Base-by-base conservation (phyloP, 2,329 filamentous ascomycete genomes). In the Coniella lustricola region DNA sequence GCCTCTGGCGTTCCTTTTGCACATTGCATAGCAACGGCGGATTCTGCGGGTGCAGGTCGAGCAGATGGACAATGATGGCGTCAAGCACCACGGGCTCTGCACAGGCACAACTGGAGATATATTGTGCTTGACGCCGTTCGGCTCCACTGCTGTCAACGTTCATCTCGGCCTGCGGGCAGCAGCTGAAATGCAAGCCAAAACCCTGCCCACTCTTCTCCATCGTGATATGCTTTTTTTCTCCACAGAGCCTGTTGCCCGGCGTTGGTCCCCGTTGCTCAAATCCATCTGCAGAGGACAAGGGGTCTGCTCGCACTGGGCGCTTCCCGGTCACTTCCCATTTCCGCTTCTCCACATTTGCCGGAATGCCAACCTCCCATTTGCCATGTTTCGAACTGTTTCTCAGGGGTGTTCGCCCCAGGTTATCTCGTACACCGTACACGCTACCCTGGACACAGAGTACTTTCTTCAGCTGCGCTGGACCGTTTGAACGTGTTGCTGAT, bases 301-400 rank as follows among this genome's bases (percentile, higher is more conserved):
- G 48, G 17, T 35, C 39, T 50, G 22, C 42, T 57, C 51, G 57
- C 56, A 58, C 58, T 59, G 54, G 53, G 58, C 54, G 55, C 55
- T 52, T 54, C 57, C 54, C 50, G 54, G 55, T 56, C 56, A 53
- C 45, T 42, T 46, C 41, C 38, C 49, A 50, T 50, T 44, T 51
- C 48, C 47, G 50, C 46, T 14, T 45, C 48, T 38, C 51, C 51
- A 53, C 51, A 42, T 41, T 44, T 20, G 33, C 32, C 31, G 21
- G 16, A 38, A 47, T 46, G 25, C 32, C 33, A 36, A 14, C 3
- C 21, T 49, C 39, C 39, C 42, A 54, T 54, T 54, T 48, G 51
- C 46, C 38, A 40, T 22, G 18, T 31, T 47, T 39, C 38, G 43
- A 31, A 33, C 44, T 46, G 42, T 52, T 40, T 39, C 36, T 18